Conservation (phyloP, 106 monocot species). For the Platanthera zijinensis region DNA sequence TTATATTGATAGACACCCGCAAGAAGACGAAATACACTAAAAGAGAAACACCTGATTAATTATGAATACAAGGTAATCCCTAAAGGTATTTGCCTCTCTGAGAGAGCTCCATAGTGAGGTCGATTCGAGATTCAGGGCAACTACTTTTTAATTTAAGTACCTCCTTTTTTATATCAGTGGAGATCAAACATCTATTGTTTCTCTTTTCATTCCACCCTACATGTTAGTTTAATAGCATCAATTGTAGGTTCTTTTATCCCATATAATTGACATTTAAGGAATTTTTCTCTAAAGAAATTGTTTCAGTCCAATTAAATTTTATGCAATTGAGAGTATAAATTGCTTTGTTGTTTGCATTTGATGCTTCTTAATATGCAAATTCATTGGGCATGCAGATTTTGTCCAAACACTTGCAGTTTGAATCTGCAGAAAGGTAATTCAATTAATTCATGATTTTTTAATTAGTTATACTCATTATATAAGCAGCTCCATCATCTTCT, state of each 20-base stretch:
- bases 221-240: background rate
- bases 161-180: background rate
- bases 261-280: background rate
- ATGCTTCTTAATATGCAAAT: constrained; percentile 4
- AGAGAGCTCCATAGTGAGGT: too few relatives aligned
- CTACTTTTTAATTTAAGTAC: background rate
- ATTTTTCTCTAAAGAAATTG: background rate
- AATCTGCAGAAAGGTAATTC: constrained; percentile 5
- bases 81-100: too few relatives aligned
- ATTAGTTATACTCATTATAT: background rate
- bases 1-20: too few relatives aligned
- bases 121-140: background rate
- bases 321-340: background rate
- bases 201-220: background rate
- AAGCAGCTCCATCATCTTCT: background rate
- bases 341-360: background rate
- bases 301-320: background rate
- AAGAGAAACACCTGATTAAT: too few relatives aligned
- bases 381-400: constrained; percentile 5
- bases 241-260: background rate
- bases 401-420: constrained; percentile 3
- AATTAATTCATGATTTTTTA: constrained; percentile 1
- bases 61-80: too few relatives aligned
- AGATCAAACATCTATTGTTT: background rate
- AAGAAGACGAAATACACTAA: too few relatives aligned